Evolutionary conservation across 2,329 filamentous ascomycete genomes (phyloP).

Genomic region (Akanthomyces muscarius): DNA sequence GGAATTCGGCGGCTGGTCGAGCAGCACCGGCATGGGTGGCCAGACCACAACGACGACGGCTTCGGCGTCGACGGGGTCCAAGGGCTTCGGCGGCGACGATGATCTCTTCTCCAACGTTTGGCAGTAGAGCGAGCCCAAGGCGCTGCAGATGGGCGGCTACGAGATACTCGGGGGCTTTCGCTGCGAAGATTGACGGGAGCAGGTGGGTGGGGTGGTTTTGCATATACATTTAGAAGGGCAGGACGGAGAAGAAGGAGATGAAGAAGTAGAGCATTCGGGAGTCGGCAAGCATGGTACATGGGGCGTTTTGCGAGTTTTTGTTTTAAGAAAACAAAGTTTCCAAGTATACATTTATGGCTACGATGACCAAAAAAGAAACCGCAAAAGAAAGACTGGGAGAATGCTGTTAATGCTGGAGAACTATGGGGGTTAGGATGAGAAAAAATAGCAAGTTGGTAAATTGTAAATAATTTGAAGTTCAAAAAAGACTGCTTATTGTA

Average conservation of each 20-base stretch:
- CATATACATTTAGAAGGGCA: neutral
- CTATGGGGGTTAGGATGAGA: neutral
- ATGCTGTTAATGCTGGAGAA: neutral
- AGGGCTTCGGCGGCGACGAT: constrained; percentile 66
- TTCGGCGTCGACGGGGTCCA: constrained; percentile 38
- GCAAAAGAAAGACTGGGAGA: neutral
- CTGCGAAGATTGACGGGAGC: too few relatives aligned
- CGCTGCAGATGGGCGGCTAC: neutral
- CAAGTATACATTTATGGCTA: constrained; percentile 13
- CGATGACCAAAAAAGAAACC: neutral
- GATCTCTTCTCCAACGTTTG: constrained; percentile 96
- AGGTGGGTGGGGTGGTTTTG: neutral
- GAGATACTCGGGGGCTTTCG: too few relatives aligned
- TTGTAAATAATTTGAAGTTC: neutral
- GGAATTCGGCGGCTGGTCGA: constrained; percentile 94
- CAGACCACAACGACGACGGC: constrained; percentile 26
- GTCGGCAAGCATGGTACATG: constrained; percentile 16
- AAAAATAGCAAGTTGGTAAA: neutral
- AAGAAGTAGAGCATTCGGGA: constrained; percentile 2
- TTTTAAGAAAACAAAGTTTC: neutral
- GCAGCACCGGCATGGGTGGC: constrained; percentile 50
- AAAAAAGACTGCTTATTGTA: neutral
- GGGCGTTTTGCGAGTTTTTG: constrained; percentile 7
- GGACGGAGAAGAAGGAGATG: neutral
- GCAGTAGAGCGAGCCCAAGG: constrained; percentile 52